Percentiles rank a stretch among this genome's conserved stretches.
phyloP scores from a whole-genome alignment of 1,139 yeast species.

The Suhomyces bokatorum region DNA sequence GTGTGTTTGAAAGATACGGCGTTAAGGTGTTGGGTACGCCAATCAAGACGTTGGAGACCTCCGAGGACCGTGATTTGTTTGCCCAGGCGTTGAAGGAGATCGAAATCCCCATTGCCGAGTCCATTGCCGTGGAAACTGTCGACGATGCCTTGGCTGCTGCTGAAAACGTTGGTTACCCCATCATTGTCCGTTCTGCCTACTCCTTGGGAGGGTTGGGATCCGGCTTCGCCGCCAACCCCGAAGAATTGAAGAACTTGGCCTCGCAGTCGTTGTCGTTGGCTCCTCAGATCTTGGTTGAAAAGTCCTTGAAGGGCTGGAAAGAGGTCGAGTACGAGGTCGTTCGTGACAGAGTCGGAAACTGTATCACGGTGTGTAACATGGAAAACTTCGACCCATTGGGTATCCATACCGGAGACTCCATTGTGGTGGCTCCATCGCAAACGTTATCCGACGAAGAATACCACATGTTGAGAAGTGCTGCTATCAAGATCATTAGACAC shows the following conservation, averaged over 20 bases:
- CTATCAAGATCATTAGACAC: slow-evolving; percentile 95
- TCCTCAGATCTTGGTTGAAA: slow-evolving; percentile 95
- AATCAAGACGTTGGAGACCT: slow-evolving; percentile 88
- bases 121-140: slow-evolving; percentile 89
- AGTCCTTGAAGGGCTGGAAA: slow-evolving; percentile 98
- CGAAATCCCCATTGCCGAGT: slow-evolving; percentile 92
- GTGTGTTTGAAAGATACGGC: slow-evolving; percentile 85
- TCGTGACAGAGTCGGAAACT: slow-evolving; percentile 92
- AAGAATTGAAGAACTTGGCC: slow-evolving; percentile 81
- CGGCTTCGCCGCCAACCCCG: slow-evolving; percentile 85
- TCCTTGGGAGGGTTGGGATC: slow-evolving; percentile 98
- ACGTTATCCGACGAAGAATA: slow-evolving; percentile 95
- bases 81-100: slow-evolving; percentile 94
- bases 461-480: slow-evolving; percentile 97
- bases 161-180: slow-evolving; percentile 84
- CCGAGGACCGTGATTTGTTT: slow-evolving; percentile 96
- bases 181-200: slow-evolving; percentile 95
- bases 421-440: slow-evolving; percentile 98
- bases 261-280: slow-evolving; percentile 86
- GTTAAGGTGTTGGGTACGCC: slow-evolving; percentile 98
- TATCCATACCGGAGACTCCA: slow-evolving; percentile 97
- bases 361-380: slow-evolving; percentile 99
- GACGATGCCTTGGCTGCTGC: slow-evolving; percentile 94
- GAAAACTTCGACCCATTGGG: slow-evolving; percentile 98
- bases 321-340: slow-evolving; percentile 99